Base-by-base conservation (phyloP, 1,139 yeast genomes). In the Saccharomyces hybrid region DNA sequence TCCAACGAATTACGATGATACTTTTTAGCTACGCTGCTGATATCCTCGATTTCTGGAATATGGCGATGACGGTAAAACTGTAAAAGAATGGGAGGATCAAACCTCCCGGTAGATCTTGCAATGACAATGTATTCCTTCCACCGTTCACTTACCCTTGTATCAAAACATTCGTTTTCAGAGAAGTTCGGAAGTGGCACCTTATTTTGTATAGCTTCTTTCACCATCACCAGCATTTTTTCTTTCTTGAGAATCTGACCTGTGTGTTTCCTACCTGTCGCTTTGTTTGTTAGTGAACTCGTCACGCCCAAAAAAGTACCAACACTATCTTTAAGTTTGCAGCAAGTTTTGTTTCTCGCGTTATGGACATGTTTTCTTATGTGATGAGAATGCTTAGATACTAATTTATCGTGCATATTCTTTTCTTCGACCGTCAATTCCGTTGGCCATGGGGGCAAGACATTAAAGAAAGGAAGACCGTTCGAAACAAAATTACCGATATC, bases 91-190 rank as follows among this genome's bases (percentile, higher is more conserved):
- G 90, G 88, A 9, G 72, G 71, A 1, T 70, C 71, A 0, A 64
- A 52, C 54, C 75, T 70, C 25, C 79, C 81, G 0, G 86, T 80
- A 48, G 80, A 78, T 54, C 93, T 72, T 0, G 86, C 81, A 3
- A 86, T 87, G 1, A 85, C 83, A 38, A 80, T 71, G 63, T 81
- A 86, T 65, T 89, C 96, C 56, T 78, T 80, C 93, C 96, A 88
- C 49, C 88, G 72, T 56, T 86, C 89, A 16, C 75, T 59, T 1
- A 86, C 75, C 50, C 84, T 70, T 0, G 88, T 74, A 54, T 79
- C 82, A 41, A 77, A 72, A 1, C 77, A 71, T 53, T 79, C 84
- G 23, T 71, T 70, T 56, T 82, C 87, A 23, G 73, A 72, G 53
- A 73, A 73, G 5, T 63, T 63, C 2, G 58, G 50, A n/a, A 72